Percentiles rank a stretch among this genome's conserved stretches.
These are phyloP conservation scores for Corrigiola litoralis DNA, from an alignment of 179 eudicot species.

Conservation along the genomic window DNA sequence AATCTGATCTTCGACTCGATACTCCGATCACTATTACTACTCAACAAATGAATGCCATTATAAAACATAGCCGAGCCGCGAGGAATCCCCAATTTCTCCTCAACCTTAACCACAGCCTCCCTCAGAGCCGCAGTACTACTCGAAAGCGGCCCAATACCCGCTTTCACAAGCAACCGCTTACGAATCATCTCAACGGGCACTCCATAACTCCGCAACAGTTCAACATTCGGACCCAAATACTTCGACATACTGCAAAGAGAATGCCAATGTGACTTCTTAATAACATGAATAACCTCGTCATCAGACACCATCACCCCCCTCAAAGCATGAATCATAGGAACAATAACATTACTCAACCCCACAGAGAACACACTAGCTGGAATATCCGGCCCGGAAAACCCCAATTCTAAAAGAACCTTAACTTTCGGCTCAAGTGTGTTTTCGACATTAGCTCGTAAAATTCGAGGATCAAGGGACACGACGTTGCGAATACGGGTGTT, in stretches of 20 bases:
- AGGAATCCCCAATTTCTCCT: constrained; percentile 17
- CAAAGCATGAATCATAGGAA: constrained; percentile 6
- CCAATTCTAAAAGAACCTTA: constrained; percentile 10
- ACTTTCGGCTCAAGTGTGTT: constrained; percentile 31
- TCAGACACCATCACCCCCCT: constrained; percentile 14
- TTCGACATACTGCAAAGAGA: not conserved
- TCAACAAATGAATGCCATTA: constrained; percentile 9
- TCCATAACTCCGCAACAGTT: constrained; percentile 18
- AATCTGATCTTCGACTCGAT: constrained; percentile 17
- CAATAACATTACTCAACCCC: not conserved
- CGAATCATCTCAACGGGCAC: constrained; percentile 20
- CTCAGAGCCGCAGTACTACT: not conserved
- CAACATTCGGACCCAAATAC: constrained; percentile 19
- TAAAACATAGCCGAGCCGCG: constrained; percentile 13
- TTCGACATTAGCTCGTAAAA: constrained; percentile 9
- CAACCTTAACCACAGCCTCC: constrained; percentile 10
- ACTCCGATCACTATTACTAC: not conserved
- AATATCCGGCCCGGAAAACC: constrained; percentile 17
- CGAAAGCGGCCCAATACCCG: not conserved
- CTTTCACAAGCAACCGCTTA: constrained; percentile 3
- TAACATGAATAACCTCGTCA: constrained; percentile 4
- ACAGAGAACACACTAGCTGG: not conserved
- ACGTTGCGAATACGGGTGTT: constrained; percentile 18
- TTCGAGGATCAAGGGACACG: not conserved
- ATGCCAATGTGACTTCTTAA: constrained; percentile 2